Base-by-base conservation (phyloP, 2,329 filamentous ascomycete genomes). In the Cladosporium velox region DNA sequence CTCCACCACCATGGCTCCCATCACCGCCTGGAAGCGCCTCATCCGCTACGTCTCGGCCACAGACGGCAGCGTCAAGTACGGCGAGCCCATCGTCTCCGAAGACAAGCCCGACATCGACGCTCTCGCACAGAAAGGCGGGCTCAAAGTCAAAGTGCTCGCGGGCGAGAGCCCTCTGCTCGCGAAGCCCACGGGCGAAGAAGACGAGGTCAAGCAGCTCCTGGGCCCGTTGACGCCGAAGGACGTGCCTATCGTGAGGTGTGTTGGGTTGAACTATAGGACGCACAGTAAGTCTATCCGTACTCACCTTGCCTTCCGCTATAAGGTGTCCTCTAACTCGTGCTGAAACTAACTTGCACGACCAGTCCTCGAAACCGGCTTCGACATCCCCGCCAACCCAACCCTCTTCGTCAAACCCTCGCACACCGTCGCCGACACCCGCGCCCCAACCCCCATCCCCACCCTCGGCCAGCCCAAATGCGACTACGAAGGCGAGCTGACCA, bases 401-500 rank as follows among this genome's bases (percentile, higher is more conserved):
- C 79, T 93, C 21, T 93, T 93, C 78, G 89, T 88, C 79, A 92
- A 92, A 77, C 90, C 90, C 4, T 76, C 83, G 7, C 91, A 90
- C 2, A 81, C 90, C 0, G 82, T 92, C 28, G 77, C 84, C 0
- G 90, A 89, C 1, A 90, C 90, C 0, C 81, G 77, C 2, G 88
- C 90, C 70, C 81, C 87, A 1, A 89, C 92, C 62, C 89, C 89
- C 2, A 82, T 94, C 41, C 86, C 87, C 26, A 73, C 78, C 2
- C 79, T 90, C 67, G 90, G 89, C 0, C 90, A 92, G 77, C 83
- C 88, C 67, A 82, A 82, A 58, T 79, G 92, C 21, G 91, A 93
- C 78, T 93, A 93, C 77, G 91, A 94, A 79, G 91, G 90, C 75
- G 91, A 94, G 79, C 83, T 94, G 7, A 89, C 92, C 15, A 83